These are phyloP conservation scores for Mangifera indica DNA, from an alignment of 345 rosid species.

Conservation along the genomic window DNA sequence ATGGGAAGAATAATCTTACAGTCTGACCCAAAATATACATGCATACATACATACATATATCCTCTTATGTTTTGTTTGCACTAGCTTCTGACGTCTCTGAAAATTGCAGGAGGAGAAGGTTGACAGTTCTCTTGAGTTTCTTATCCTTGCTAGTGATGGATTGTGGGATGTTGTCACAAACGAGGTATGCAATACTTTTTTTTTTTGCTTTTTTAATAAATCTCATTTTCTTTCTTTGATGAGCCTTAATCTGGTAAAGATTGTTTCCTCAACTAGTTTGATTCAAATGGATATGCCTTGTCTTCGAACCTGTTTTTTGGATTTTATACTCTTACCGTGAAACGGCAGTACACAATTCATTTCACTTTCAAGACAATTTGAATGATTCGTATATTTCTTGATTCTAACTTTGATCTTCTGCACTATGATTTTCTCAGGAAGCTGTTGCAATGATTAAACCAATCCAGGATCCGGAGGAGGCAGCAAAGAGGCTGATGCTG, in stretches of 20 bases:
- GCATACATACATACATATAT: neutral
- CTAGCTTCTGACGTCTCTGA: constrained; percentile 12
- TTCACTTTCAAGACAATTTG: neutral
- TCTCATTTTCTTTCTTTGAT: neutral
- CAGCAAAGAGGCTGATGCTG: constrained; percentile 78
- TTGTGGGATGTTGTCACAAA: constrained; percentile 97
- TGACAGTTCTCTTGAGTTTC: constrained; percentile 95
- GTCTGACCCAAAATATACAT: neutral
- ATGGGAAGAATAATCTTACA: neutral
- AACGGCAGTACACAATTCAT: too few species aligned
- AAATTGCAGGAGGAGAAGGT: constrained; percentile 84
- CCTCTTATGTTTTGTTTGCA: neutral
- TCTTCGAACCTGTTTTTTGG: neutral
- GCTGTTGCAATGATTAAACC: constrained; percentile 82
- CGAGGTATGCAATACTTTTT: constrained; percentile 49
- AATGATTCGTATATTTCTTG: neutral
- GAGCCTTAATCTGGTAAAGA: neutral
- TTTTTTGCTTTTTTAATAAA: neutral
- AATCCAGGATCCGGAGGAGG: constrained; percentile 83
- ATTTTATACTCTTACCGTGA: too few species aligned
- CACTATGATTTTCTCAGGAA: constrained; percentile 47
- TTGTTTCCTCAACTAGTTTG: neutral
- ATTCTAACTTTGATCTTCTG: constrained; percentile 16
- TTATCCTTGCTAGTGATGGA: constrained; percentile 99
- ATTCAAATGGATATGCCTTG: neutral